Conservation (phyloP, 495 filamentous ascomycete species). For the Pseudevernia furfuracea region DNA sequence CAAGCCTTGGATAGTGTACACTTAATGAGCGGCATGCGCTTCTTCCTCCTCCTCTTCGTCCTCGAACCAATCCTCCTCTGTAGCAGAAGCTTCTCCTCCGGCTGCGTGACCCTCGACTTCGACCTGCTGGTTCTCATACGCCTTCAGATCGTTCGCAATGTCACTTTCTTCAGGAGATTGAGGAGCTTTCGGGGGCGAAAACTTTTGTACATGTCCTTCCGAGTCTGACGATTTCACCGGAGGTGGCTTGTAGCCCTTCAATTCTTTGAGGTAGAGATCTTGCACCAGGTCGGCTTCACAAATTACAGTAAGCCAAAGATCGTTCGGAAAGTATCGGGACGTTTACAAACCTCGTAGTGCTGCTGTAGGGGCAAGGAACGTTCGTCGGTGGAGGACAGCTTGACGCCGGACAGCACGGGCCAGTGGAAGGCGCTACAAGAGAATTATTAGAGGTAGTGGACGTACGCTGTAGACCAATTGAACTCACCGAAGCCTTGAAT, state of each 20-base stretch:
- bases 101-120: conserved; percentile 83
- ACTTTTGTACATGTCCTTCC: conserved; percentile 86
- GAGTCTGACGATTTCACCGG: conserved; percentile 77
- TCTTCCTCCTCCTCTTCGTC: conserved; percentile 45
- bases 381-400: conserved; percentile 60
- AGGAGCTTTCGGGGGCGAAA: conserved; percentile 68
- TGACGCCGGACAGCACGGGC: conserved; percentile 69
- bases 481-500: conserved; percentile 57
- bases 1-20: conserved; percentile 5
- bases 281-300: conserved; percentile 83
- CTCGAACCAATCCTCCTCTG: conserved; percentile 66
- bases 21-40: conserved; percentile 35
- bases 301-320: conserved; percentile 6
- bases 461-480: conserved; percentile 19
- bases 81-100: conserved; percentile 47
- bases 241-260: conserved; percentile 84
- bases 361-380: conserved; percentile 71
- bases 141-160: conserved; percentile 79
- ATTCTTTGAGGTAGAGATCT: conserved; percentile 91
- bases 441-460: conserved; percentile 19
- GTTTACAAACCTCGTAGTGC: conserved; percentile 59
- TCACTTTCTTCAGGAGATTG: conserved; percentile 85
- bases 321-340: not conserved
- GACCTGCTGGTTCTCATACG: conserved; percentile 85
- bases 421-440: conserved; percentile 69